phyloP scores from a whole-genome alignment of 768 basidiomycete species.

The Amanita pseudoporphyria region DNA sequence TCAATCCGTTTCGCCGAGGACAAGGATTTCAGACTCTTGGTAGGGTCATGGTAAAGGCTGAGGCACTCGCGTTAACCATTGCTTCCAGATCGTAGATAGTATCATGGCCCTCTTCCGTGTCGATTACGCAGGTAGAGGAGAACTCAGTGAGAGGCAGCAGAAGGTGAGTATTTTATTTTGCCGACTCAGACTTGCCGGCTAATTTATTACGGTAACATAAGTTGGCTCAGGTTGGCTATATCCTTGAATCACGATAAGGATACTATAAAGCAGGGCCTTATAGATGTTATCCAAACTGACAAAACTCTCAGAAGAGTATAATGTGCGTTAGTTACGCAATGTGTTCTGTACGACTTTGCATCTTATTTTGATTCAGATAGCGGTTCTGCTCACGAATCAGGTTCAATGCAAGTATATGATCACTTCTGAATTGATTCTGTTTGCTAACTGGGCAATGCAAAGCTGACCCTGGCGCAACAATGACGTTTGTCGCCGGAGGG shows the following conservation, averaged over 20 bases:
- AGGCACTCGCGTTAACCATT: slow-evolving; percentile 9
- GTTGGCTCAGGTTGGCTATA: slow-evolving; percentile 65
- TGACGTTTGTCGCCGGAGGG: slow-evolving; percentile 92
- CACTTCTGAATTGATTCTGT: background rate
- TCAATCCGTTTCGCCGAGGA: slow-evolving; percentile 85
- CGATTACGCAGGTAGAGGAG: slow-evolving; percentile 89
- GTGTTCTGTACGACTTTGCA: slow-evolving; percentile 1
- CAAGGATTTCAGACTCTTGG: slow-evolving; percentile 70
- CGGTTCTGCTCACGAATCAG: slow-evolving; percentile 86
- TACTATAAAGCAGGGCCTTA: background rate
- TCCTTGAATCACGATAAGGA: background rate
- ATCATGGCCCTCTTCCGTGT: slow-evolving; percentile 97
- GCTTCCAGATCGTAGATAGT: slow-evolving; percentile 77
- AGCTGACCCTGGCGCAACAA: slow-evolving; percentile 93
- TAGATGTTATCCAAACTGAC: slow-evolving; percentile 89
- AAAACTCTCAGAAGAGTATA: slow-evolving; percentile 88
- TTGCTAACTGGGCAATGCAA: slow-evolving; percentile 1
- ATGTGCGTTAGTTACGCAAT: slow-evolving; percentile 33
- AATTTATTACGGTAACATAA: slow-evolving; percentile 19
- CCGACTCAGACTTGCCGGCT: background rate
- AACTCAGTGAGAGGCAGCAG: slow-evolving; percentile 90
- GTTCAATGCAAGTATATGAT: slow-evolving; percentile 56
- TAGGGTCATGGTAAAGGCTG: slow-evolving; percentile 14
- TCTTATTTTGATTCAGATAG: slow-evolving; percentile 43
- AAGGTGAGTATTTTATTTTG: slow-evolving; percentile 37